These are phyloP conservation scores for Schizophyllum amplum DNA, from an alignment of 1,284 basidiomycete genomes.

Conservation along the genomic window DNA sequence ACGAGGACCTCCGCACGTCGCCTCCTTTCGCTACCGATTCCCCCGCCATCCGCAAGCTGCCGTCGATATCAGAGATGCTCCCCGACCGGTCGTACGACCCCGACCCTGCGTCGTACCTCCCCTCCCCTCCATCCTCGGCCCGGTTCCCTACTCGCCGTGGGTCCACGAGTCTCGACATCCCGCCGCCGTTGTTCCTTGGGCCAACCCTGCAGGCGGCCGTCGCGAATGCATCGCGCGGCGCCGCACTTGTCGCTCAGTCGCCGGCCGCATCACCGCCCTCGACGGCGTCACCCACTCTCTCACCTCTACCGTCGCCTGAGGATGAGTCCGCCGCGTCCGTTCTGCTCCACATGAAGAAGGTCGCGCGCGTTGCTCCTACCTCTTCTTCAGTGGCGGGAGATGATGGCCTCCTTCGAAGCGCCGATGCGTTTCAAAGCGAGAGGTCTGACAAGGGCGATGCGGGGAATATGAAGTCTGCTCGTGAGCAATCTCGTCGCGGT, in stretches of 20 bases:
- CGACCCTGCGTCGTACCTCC: constrained; percentile 34
- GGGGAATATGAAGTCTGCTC: background rate
- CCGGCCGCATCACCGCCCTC: constrained; percentile 16
- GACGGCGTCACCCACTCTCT: background rate
- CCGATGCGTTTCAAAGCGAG: too few species aligned
- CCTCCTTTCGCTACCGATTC: background rate
- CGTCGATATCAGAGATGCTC: constrained; percentile 39
- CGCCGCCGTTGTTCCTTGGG: constrained; percentile 4
- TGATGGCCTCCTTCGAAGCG: too few species aligned
- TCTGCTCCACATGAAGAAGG: constrained; percentile 51
- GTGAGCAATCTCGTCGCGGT: background rate
- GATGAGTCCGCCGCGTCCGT: constrained; percentile 64
- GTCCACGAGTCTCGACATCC: background rate
- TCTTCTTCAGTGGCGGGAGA: too few species aligned
- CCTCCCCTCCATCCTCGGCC: constrained; percentile 37
- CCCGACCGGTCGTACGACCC: constrained; percentile 15
- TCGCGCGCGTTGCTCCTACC: too few species aligned
- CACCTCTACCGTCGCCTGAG: constrained; percentile 41
- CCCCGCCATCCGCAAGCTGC: constrained; percentile 19
- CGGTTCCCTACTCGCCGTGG: constrained; percentile 22
- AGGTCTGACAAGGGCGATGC: too few species aligned
- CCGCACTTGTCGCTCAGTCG: constrained; percentile 26
- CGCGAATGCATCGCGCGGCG: constrained; percentile 11
- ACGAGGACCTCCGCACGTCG: background rate
- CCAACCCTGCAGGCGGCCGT: background rate